Base-by-base conservation (phyloP, 2,329 filamentous ascomycete species). In the Curvularia sp. region DNA sequence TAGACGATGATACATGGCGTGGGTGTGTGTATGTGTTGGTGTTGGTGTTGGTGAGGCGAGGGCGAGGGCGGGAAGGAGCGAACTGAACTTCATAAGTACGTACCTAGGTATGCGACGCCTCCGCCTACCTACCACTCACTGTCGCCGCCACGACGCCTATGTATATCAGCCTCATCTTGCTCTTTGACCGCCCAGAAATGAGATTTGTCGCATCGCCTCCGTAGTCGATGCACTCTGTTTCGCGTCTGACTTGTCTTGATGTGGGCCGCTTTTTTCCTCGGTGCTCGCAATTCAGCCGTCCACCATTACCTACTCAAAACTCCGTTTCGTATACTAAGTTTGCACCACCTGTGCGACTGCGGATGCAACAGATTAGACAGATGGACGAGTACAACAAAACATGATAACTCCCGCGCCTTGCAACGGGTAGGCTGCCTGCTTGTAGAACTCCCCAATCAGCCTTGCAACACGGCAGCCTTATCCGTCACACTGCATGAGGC, bases 151-250 rank as follows among this genome's bases (percentile, higher is more conserved):
- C 32, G 38, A 56, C 57, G 51, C 49, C 21, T 63, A 60, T 55
- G 49, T 61, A 60, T 55, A 49, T 47, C 46, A 27, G 61, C 60
- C 43, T 53, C 58, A 55, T 36, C 50, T 43, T 13, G 18, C 3
- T 25, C 9, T 7, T 30, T 38, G 46, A 9, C 19, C 4, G 9
- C 23, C 50, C n/a, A 23, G 18, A 5, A 5, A 32, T 36, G 13
- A 13, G 5, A 36, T 13, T 32, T 49, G 30, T 38, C 15, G 36
- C 23, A n/a, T 49, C 7, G 13, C n/a, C 12, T 32, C 28, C 30
- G 9, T 8, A 6, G 12, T 7, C 34, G 21, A 18, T 10, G 15
- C 6, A 1, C 27, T 27, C 15, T 6, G 12, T 25, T 8, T 27
- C n/a, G 18, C 21, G 19, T 18, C 12, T 2, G 18, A 9, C 23